A percentile compares a stretch with the other conserved stretches of the same genome.
phyloP scores from a whole-genome alignment of 2,329 filamentous ascomycete species.

The Fusarium robinianum region DNA sequence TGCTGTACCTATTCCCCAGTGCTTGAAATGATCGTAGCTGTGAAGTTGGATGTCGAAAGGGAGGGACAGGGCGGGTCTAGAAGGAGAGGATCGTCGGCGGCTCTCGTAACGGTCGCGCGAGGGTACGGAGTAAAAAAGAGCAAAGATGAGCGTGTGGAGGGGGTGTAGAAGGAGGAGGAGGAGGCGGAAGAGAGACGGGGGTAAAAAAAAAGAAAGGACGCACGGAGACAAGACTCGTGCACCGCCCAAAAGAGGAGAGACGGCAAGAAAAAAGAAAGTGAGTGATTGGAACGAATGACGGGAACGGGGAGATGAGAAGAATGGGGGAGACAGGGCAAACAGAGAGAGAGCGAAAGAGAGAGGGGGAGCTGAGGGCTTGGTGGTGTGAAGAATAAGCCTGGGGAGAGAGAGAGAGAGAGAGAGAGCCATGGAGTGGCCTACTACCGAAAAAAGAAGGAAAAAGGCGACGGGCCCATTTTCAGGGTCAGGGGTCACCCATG shows the following conservation, averaged over 20 bases:
- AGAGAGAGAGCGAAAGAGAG: too few relatives aligned
- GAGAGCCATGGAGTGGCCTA: too few relatives aligned
- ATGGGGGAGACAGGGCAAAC: too few relatives aligned
- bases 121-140: conserved; percentile 27
- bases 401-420: too few relatives aligned
- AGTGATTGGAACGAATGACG: too few relatives aligned
- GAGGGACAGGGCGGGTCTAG: conserved; percentile 22
- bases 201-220: conserved; percentile 21
- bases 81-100: conserved; percentile 34
- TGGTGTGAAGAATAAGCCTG: too few relatives aligned
- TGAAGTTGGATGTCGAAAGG: conserved; percentile 15
- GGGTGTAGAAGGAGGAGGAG: not conserved
- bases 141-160: conserved; percentile 16
- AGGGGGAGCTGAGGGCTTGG: too few relatives aligned
- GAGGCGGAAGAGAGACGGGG: conserved; percentile 9
- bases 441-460: too few relatives aligned
- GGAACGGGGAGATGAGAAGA: too few relatives aligned
- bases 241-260: conserved; percentile 18
- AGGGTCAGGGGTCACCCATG: too few relatives aligned
- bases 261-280: conserved; percentile 11
- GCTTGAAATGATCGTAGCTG: conserved; percentile 25
- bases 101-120: conserved; percentile 25
- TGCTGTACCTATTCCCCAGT: conserved; percentile 4
- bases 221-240: conserved; percentile 11
- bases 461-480: too few relatives aligned